phyloP scores from a whole-genome alignment of 495 filamentous ascomycete species.

The Xylaria cubensis region DNA sequence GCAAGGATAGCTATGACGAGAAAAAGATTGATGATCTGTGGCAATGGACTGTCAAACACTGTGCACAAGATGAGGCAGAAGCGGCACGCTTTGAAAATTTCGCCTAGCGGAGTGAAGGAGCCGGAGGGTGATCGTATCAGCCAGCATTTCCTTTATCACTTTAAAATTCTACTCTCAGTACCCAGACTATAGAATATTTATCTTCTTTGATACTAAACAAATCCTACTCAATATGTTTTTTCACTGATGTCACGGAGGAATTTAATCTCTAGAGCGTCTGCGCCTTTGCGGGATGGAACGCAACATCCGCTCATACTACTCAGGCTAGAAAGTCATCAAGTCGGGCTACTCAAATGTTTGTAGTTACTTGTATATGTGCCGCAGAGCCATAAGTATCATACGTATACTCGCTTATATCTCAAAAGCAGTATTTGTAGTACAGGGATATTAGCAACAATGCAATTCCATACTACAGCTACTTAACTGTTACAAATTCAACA shows the following conservation, averaged over 20 bases:
- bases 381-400: not conserved
- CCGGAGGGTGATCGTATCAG: not conserved
- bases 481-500: too few species aligned
- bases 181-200: not conserved
- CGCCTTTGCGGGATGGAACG: not conserved
- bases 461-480: not conserved
- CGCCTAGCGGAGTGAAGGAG: not conserved
- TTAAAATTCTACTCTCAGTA: not conserved
- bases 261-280: not conserved
- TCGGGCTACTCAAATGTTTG: not conserved
- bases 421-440: not conserved
- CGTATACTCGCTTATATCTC: not conserved
- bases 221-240: not conserved
- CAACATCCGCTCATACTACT: not conserved
- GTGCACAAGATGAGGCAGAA: slow-evolving; percentile 46
- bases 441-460: not conserved
- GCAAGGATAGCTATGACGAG: slow-evolving; percentile 47
- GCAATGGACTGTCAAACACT: slow-evolving; percentile 54
- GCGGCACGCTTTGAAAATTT: slow-evolving; percentile 39
- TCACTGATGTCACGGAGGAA: not conserved
- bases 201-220: not conserved
- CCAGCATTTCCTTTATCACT: not conserved
- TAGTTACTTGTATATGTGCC: not conserved
- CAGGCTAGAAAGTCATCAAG: not conserved
- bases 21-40: slow-evolving; percentile 56